Evolutionary conservation across 2,329 filamentous ascomycete genomes (phyloP).

Genomic region (Domatiomyces catenatus): DNA sequence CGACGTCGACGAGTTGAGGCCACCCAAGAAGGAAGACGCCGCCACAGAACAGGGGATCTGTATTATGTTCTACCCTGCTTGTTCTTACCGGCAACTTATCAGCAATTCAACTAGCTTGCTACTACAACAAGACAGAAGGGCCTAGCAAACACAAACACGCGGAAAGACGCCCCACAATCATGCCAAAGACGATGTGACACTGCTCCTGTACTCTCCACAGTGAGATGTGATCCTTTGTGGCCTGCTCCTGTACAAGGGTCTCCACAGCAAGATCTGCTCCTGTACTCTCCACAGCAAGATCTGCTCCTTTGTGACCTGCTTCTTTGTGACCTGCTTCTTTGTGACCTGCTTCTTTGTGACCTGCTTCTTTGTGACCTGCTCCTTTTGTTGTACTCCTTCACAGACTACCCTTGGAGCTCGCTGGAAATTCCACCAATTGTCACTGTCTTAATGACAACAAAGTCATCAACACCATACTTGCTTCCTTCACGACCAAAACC

Average conservation of each 20-base stretch:
- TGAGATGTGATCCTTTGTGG: too few relatives aligned
- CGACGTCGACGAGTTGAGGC: neutral
- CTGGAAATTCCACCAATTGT: slow-evolving; percentile 48
- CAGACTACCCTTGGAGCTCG: slow-evolving; percentile 37
- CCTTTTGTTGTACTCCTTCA: too few relatives aligned
- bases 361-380: too few relatives aligned
- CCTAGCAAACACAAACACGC: neutral
- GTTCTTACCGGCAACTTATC: neutral
- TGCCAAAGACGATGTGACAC: neutral
- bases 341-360: too few relatives aligned
- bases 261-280: too few relatives aligned
- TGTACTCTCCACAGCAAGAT: too few relatives aligned
- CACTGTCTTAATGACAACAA: slow-evolving; percentile 56
- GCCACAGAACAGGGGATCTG: too few relatives aligned
- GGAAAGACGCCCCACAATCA: neutral
- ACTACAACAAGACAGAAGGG: neutral
- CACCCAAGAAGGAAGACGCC: too few relatives aligned
- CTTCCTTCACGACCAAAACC: slow-evolving; percentile 22
- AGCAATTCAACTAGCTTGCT: neutral
- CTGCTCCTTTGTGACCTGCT: too few relatives aligned
- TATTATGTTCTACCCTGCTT: too few relatives aligned
- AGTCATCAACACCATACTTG: slow-evolving; percentile 46
- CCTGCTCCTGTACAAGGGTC: too few relatives aligned
- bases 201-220: neutral
- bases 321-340: too few relatives aligned